Base-by-base conservation (phyloP, 768 basidiomycete species). In the Steccherinum ochraceum region DNA sequence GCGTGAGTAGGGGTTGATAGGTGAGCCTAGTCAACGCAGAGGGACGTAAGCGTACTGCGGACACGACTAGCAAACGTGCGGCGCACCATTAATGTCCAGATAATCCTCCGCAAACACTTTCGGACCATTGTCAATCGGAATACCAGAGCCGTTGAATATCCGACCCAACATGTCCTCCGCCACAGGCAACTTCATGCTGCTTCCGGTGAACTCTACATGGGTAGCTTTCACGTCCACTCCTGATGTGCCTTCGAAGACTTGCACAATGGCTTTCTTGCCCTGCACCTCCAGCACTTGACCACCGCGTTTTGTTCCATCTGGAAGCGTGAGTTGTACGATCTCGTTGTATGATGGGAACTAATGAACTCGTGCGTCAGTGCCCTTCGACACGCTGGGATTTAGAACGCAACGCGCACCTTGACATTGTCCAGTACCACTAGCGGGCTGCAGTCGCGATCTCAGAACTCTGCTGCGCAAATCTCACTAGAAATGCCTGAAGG, bases 31-130 rank as follows among this genome's bases (percentile, higher is more conserved):
- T 26, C 25, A 58, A 7, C 30, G 16, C 30, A 16, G 48, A 40
- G 48, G 56, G 56, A 56, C 50, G 52, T 62, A 55, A 54, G 57
- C 46, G 26, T 52, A 24, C 40, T 41, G 43, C 16, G 44, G 40
- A 50, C 10, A 35, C 16, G 30, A 48, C 5, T 13, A 51, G 24
- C 27, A 56, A 50, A 19, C 56, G 50, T 42, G 49, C 11, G 26
- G 61, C 86, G 57, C 59, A 88, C 96, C 96, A 71, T 98, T 97
- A 71, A 99, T 99, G 69, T 99, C 96, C 57, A 98, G 77, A 69
- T 97, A 98, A 65, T 99, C 96, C 72, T 98, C 96, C 11, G 96
- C 96, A 71, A 97, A 97, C 21, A 98, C 96, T 67, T 96, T 97
- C 0, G 96, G 96, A 24, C 96, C 96, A 63, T 97, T 84, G 72